Base-by-base conservation (phyloP, 164 flowering plant genomes). In the Cinnamomum micranthum region DNA sequence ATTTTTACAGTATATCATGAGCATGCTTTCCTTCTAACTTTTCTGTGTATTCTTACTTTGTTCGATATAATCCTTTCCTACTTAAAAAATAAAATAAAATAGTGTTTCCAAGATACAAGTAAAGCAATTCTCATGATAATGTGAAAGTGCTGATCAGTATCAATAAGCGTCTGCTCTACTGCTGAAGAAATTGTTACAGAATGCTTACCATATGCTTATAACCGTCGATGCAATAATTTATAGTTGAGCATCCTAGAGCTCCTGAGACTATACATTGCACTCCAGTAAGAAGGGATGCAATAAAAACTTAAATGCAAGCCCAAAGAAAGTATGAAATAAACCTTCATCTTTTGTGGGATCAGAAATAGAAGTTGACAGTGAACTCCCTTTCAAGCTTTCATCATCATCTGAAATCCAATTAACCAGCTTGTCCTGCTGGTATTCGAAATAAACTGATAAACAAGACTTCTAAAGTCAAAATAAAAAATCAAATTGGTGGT, bases 261-360 rank as follows among this genome's bases (percentile, higher is more conserved):
- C 59, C 78, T 76, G 71, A 65, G 51, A 71, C 7, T 31, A 64
- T 15, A 64, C 11, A 41, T 5, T 22, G 14, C 22, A n/a, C 2
- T 10, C 12, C 33, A 33, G 52, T 74, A 4, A 64, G 52, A 51
- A 63, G 24, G 28, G 25, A 13, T 14, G 3, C 5, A 69, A 35
- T 13, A 11, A n/a, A 60, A 24, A 41, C 20, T 15, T 20, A n/a
- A 68, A 68, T 17, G 13, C 2, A 28, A 6, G 9, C 52, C 12
- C 1, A 67, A 20, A 7, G 24, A 20, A 55, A 55, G 60, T 55
- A 55, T 22, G 68, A 52, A 25, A 50, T 28, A 55, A 80, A 85
- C 88, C 88, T 75, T 68, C 80, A 78, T 85, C 76, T 59, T 82
- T 86, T 50, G 67, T 77, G 50, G 70, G 41, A 70, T 81, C 84